Conservation (phyloP, 2,329 filamentous ascomycete genomes). For the Monosporascus sp. region DNA sequence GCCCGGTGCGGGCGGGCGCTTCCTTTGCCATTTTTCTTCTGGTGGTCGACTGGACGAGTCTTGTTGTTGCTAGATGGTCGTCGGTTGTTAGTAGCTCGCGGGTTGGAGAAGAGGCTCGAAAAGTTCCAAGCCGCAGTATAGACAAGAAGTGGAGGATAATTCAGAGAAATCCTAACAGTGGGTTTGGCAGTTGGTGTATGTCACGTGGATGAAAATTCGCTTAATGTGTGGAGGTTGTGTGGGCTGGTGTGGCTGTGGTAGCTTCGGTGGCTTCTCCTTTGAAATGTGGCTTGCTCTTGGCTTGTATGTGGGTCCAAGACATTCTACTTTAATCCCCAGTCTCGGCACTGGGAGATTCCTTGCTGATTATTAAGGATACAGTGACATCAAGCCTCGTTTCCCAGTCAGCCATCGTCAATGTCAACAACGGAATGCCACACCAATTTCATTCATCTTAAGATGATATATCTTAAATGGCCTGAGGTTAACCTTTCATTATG, state of each 20-base stretch:
- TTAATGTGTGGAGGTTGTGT: neutral
- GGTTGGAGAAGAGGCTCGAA: constrained; percentile 6
- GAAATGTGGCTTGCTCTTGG: too few species aligned
- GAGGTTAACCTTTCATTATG: neutral
- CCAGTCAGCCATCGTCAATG: neutral
- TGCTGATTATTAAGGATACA: too few species aligned
- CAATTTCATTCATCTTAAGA: neutral
- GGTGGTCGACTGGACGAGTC: constrained; percentile 5
- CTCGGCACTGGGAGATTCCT: too few species aligned
- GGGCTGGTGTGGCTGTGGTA: neutral
- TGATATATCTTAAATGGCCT: too few species aligned
- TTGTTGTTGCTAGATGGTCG: constrained; percentile 24
- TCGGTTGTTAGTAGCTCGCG: constrained; percentile 24
- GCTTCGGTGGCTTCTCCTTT: too few species aligned
- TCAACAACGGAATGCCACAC: neutral
- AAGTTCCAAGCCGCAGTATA: neutral
- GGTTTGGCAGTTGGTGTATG: constrained; percentile 3
- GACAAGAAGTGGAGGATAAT: constrained; percentile 5
- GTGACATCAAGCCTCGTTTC: neutral
- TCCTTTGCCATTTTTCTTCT: constrained; percentile 51
- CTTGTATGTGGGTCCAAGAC: too few species aligned
- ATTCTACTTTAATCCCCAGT: too few species aligned
- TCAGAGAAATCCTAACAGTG: constrained; percentile 5
- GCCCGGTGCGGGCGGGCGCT: constrained; percentile 51
- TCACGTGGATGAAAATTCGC: neutral